Evolutionary conservation across 1,284 basidiomycete species (phyloP), one percentile per base, ranked within the genome.

Genomic region (Fomes fomentarius): DNA sequence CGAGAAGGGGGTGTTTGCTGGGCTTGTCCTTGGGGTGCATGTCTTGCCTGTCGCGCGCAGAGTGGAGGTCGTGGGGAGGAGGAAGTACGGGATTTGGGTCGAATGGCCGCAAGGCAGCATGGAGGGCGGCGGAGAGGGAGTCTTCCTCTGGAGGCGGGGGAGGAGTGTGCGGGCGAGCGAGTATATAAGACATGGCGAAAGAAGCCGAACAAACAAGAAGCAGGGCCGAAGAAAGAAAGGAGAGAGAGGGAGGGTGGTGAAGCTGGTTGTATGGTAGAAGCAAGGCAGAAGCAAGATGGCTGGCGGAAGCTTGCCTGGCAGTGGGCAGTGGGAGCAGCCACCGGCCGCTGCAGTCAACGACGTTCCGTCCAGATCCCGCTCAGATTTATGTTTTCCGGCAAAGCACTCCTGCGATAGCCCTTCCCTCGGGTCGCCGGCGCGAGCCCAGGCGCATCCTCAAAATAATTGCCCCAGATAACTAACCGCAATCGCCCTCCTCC

Each of bases 1-100:
- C 90, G 58, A 96, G 76, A 40, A 76, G 78, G 22, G 81, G 76
- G 28, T 68, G 67, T 50, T 76, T 80, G 44, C 80, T 80, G 44
- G 75, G 77, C 58, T 76, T 77, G 7, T 66, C 63, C 24, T 58
- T 57, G 51, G 66, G 72, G 55, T 63, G 66, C 74, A 78, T 79
- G 54, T 77, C 74, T 55, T 66, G 59, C 14, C 63, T 54, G 17
- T 68, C 63, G n/a, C 69, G 61, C 53, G 68, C 63, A 73, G 12
- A 12, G 25, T 70, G 21, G 70, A 65, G 41, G 65, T 68, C 42
- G 68, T 75, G 34, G 67, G 38, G 53, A 70, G 73, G 56, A 69
- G 74, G 57, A 31, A 58, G 44, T 48, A 59, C 49, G 51, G 55
- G 39, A 26, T 55, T 47, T 22, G 57, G 48, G 45, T 62, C 46